These are phyloP conservation scores for Phytophthora palmivora DNA, from an alignment of 352 stramenopile genomes.

Conservation along the genomic window DNA sequence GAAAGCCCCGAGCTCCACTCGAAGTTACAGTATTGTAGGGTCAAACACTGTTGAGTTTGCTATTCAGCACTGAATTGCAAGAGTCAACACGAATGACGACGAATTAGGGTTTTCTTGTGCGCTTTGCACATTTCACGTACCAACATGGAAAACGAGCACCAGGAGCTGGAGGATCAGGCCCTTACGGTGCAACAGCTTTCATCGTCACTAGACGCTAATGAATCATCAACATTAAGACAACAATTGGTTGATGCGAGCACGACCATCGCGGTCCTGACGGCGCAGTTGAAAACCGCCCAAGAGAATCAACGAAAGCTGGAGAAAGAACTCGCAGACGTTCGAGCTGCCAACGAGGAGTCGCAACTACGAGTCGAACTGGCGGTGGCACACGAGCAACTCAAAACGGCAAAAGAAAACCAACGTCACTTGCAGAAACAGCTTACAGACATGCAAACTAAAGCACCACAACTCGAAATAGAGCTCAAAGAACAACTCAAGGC, in stretches of 20 bases:
- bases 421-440: constrained; percentile 10
- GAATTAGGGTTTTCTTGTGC: constrained; percentile 15
- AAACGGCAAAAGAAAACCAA: constrained; percentile 14
- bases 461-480: constrained; percentile 16
- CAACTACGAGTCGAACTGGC: constrained; percentile 11
- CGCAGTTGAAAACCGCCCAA: constrained; percentile 8
- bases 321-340: constrained; percentile 8
- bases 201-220: background rate
- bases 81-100: constrained; percentile 1
- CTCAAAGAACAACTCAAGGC: constrained; percentile 20
- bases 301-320: constrained; percentile 13
- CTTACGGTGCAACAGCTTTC: background rate
- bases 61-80: background rate
- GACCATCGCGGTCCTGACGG: constrained; percentile 18
- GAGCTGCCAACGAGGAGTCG: background rate
- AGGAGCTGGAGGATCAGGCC: constrained; percentile 2
- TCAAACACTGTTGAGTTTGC: no score
- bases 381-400: constrained; percentile 10
- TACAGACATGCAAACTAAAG: constrained; percentile 7
- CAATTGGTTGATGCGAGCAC: constrained; percentile 13
- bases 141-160: constrained; percentile 11
- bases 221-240: background rate
- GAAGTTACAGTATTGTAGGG: no score
- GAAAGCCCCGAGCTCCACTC: no score
- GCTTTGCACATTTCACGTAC: constrained; percentile 18